These are phyloP conservation scores for Xerocomellus dryophilus DNA, from an alignment of 768 basidiomycete genomes.

Conservation along the genomic window DNA sequence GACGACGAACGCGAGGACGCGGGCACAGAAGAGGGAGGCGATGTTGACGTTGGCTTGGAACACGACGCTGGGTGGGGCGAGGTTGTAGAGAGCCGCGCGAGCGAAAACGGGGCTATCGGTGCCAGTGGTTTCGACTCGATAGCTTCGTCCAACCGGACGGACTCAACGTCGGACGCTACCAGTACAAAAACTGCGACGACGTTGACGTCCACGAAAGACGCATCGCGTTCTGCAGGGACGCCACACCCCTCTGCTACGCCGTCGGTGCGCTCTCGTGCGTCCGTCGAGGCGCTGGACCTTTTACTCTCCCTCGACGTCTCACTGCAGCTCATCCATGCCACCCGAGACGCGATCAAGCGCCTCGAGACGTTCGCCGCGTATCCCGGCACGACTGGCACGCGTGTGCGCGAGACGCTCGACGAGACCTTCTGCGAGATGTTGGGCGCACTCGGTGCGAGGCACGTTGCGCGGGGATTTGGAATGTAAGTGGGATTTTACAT, in stretches of 20 bases:
- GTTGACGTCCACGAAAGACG: background rate
- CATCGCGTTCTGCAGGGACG: background rate
- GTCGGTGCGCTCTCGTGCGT: background rate
- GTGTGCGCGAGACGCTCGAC: conserved; percentile 90
- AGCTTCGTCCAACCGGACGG: background rate
- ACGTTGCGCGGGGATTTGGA: conserved; percentile 77
- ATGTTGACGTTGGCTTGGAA: background rate
- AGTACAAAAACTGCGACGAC: background rate
- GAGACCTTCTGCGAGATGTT: conserved; percentile 88
- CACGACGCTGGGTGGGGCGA: conserved; percentile 29
- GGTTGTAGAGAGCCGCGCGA: conserved; percentile 9
- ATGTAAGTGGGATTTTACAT: conserved; percentile 42
- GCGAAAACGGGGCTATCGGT: background rate
- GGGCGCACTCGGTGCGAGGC: conserved; percentile 70
- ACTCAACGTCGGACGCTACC: background rate
- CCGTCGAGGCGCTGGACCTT: conserved; percentile 60
- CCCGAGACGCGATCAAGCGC: conserved; percentile 87
- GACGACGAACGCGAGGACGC: conserved; percentile 32
- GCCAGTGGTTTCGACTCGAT: background rate
- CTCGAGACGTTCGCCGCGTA: conserved; percentile 88
- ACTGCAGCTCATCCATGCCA: conserved; percentile 88
- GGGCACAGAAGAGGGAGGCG: background rate
- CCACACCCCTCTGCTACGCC: background rate
- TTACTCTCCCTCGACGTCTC: conserved; percentile 90
- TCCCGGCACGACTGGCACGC: conserved; percentile 81